Evolutionary conservation across 2,329 filamentous ascomycete genomes (phyloP), one percentile per base, ranked within the genome.

Genomic region (Pseudohalonectria lignicola): DNA sequence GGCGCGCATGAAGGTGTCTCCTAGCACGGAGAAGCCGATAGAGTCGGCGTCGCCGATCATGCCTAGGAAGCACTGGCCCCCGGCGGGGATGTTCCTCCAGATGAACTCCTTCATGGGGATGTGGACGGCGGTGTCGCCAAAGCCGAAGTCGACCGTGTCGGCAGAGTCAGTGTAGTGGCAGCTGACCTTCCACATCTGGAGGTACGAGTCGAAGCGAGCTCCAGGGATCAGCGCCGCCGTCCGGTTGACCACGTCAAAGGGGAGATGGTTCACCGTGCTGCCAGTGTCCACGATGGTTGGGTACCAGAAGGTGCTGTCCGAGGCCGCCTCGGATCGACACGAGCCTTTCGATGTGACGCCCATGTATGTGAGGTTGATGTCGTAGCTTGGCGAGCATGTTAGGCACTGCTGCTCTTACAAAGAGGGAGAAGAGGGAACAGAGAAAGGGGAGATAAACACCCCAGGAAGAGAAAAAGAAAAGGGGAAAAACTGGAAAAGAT

Each of bases 81-180:
- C 29, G 1, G 23, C 23, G 5, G 44, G 42, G 21, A 41, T 36
- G 8, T 46, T 31, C 34, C 42, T 31, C 25, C 43, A 46, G 39
- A 49, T 43, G 26, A 49, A 46, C 16, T 49, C 42, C 6, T 19
- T 31, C 20, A 40, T 40, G 11, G 47, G 45, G 12, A 49, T 42
- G 11, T 39, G 41, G 35, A 49, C 40, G 18, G 39, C 42, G n/a
- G 46, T 38, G 29, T 40, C 39, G 13, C 40, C 41, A 21, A 49
- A 47, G 10, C 34, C 39, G 34, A 47, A 46, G 40, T 47, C 42
- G 21, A 49, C 36, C 19, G 37, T 45, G 21, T 38, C 36, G 30
- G 36, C 36, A n/a, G 36, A 38, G 11, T 23, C 36, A 16, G 36
- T 21, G 11, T 38, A 38, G 36, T 38, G 36, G 20, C 47, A 34